Base-by-base conservation (phyloP, 2,329 filamentous ascomycete genomes). In the Hypocreales sp. region DNA sequence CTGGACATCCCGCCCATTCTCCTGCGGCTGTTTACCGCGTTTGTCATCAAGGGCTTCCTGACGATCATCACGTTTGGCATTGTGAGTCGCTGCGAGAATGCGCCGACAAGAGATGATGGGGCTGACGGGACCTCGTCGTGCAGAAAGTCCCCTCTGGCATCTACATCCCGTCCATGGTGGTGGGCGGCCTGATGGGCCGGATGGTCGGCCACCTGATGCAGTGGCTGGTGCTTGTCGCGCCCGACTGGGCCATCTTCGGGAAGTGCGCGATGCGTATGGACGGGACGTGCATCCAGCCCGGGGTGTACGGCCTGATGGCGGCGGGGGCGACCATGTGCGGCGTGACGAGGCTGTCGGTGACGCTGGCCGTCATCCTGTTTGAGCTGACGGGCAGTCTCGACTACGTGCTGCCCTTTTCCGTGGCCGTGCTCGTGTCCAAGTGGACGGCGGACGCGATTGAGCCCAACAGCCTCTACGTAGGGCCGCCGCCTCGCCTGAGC, bases 281-380 rank as follows among this genome's bases (percentile, higher is more conserved):
- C 18, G 78, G 82, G 32, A 77, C 78, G 2, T 95, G 90, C 47
- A 82, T 98, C 25, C 86, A 92, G 25, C 90, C 90, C 1, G 90
- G 90, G n/a, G 83, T 95, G 0, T 98, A 98, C 47, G 90, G 84
- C 2, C 67, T 98, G 32, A 83, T 94, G 31, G 87, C 86, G 11
- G 90, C 90, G 23, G 90, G 90, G 11, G 84, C 90, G 2, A 94
- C 87, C 18, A 95, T 98, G 90, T 95, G 87, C 39, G 90, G 90
- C 26, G 90, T 95, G 3, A 98, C 90, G 2, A 71, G 90, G 26
- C 57, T 98, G 2, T 93, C 86, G 0, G 82, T 98, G 14, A 95
- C 90, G 0, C 62, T 98, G 7, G 86, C 84, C 0, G 84, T 95
- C 44, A 95, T 98, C 34, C 60, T 95, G 1, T 95, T 98, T 40